Evolutionary conservation across 2,329 filamentous ascomycete species (phyloP), one percentile per base, ranked within the genome.

Genomic region (Phaeosphaeria sp.): DNA sequence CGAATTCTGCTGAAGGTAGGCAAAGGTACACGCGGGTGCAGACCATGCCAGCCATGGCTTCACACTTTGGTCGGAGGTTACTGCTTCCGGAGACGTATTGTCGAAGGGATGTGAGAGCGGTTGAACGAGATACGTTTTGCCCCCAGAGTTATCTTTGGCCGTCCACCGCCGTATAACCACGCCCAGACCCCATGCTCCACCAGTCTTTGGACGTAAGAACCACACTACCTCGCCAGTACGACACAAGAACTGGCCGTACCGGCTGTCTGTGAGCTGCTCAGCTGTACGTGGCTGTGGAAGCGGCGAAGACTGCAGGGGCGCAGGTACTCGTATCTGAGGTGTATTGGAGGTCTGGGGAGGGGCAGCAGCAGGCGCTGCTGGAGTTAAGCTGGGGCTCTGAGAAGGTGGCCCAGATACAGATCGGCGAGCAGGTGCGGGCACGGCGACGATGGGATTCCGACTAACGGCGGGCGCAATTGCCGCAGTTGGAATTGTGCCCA

Each of bases 21-120:
- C 62, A 54, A 81, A 78, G 2, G 83, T 85, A 54, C 81, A 83
- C n/a, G 65, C 68, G 0, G 85, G 85, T 13, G 84, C 80, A 50
- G 81, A 84, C 84, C 84, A 87, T 1, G 85, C 84, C 25, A 87
- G 78, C 84, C 84, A 87, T 0, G 85, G 85, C 39, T 85, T 79
- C 39, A 87, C 74, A 13, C 78, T 69, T 4, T 71, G 66, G 52
- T 84, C 77, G 11, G 78, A 68, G 1, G 77, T 76, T 21, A 84
- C 80, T 11, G 81, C 74, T 46, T 82, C 77, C 4, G 75, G 66
- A 23, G 72, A 64, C 11, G 77, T 75, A 21, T 79, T 66, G 9
- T 75, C 65, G 44, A 72, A 71, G 9, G 82, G 82, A 69, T 78
- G 81, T 46, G 77, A 86, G 10, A 81, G 79, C 5, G 82, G 82